phyloP scores from a whole-genome alignment of 192 early-diverging fungal genomes.

The Gryganskiella cystojenkinii region DNA sequence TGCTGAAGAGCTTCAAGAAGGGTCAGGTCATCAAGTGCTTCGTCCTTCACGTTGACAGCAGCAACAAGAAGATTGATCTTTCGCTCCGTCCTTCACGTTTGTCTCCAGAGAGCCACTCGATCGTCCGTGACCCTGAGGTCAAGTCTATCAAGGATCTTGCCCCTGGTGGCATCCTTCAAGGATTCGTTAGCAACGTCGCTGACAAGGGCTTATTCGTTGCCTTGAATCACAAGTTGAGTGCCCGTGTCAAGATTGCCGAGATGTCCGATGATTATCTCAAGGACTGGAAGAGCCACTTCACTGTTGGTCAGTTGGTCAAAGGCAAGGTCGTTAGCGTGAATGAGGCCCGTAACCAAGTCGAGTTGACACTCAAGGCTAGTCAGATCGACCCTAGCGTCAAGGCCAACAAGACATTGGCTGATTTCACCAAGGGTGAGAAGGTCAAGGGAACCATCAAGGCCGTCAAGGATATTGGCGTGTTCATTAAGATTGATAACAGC shows the following conservation, averaged over 20 bases:
- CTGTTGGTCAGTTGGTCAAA: constrained; percentile 80
- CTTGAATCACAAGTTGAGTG: constrained; percentile 70
- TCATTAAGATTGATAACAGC: constrained; percentile 83
- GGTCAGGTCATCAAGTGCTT: constrained; percentile 81
- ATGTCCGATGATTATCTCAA: constrained; percentile 88
- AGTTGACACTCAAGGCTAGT: constrained; percentile 53
- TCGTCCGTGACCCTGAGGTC: constrained; percentile 61
- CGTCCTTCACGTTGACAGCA: constrained; percentile 66
- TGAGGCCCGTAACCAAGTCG: constrained; percentile 34
- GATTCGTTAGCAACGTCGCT: constrained; percentile 77
- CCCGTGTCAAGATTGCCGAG: constrained; percentile 87
- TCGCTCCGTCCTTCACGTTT: constrained; percentile 72
- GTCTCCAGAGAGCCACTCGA: constrained; percentile 36
- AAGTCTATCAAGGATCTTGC: constrained; percentile 64
- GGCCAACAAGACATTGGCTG: constrained; percentile 66
- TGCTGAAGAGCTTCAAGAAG: constrained; percentile 60
- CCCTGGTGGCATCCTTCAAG: constrained; percentile 73
- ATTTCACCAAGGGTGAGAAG: constrained; percentile 77
- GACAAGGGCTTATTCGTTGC: constrained; percentile 81
- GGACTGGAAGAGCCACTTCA: constrained; percentile 82
- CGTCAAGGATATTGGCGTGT: constrained; percentile 82
- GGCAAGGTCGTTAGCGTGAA: constrained; percentile 75
- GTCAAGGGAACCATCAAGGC: constrained; percentile 81
- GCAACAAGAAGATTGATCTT: constrained; percentile 69
- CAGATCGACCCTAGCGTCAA: constrained; percentile 82